Base-by-base conservation (phyloP, 345 rosid genomes). In the Barbarea vulgaris region DNA sequence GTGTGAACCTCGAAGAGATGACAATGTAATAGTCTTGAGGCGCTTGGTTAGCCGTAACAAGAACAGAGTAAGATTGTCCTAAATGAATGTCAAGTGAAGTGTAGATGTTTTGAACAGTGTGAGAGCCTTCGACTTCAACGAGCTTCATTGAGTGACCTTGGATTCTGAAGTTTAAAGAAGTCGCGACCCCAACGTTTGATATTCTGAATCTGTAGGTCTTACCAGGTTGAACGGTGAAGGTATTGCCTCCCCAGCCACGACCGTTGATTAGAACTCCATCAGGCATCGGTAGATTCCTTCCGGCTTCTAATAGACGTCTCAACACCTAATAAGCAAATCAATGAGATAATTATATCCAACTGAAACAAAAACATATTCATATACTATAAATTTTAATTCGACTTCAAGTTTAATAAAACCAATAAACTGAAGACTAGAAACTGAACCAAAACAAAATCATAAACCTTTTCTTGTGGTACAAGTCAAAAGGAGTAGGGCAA, bases 261-360 rank as follows among this genome's bases (percentile, higher is more conserved):
- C 99, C 99, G 44, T 95, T 95, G 84, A 95, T 92, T 74, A 90
- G 87, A 74, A 95, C 88, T 6, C 96, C 99, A 78, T 90, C 93
- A 14, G 97, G 91, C 21, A 77, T 58, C 4, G 97, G 93, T 27
- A 95, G 83, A 74, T 77, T 84, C 53, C 79, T 80, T 13, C 99
- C 99, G 0, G 69, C 71, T 28, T 92, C 97, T 51, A 89, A 70
- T 7, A 74, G 50, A 41, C 85, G 92, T 77, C 83, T 85, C 77
- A 91, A 60, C 19, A 75, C 77, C 97, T 90, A 46, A n/a, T 2
- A 37, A 1, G 11, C 17, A 17, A 21, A 52, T 42, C 42, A 46
- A 52, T 33, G 9, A 75, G 58, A 57, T 46, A 5, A 28, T 28
- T 28, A 28, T 4, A 28, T 28, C 6, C 30, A 28, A 28, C 30